Conservation (phyloP, 352 stramenopile species). For the Aphanomyces astaci region DNA sequence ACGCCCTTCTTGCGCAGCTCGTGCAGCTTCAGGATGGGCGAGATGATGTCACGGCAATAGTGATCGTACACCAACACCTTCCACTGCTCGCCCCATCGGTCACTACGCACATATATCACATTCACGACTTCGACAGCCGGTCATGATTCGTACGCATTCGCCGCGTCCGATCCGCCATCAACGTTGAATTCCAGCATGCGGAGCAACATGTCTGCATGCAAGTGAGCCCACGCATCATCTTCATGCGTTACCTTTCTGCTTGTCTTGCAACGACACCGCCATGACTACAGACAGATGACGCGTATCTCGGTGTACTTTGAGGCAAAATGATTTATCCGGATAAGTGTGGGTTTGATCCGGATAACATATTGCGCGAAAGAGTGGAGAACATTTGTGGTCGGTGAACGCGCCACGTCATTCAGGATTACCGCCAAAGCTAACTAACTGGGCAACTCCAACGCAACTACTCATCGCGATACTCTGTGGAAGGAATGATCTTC, state of each 20-base stretch:
- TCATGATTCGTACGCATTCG: slow-evolving; percentile 31
- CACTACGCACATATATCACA: slow-evolving; percentile 27
- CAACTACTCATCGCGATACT: too few relatives aligned
- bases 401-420: too few relatives aligned
- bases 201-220: slow-evolving; percentile 56
- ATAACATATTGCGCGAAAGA: too few relatives aligned
- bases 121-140: neutral
- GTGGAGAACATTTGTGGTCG: too few relatives aligned
- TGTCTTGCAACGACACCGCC: slow-evolving; percentile 43
- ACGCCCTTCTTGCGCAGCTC: slow-evolving; percentile 94
- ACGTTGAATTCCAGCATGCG: slow-evolving; percentile 83
- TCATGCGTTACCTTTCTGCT: slow-evolving; percentile 64
- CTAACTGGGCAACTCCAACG: too few relatives aligned
- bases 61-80: slow-evolving; percentile 98
- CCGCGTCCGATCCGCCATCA: slow-evolving; percentile 39
- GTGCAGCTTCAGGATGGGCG: slow-evolving; percentile 95
- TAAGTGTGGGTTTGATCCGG: neutral
- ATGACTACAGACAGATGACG: neutral
- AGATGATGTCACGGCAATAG: slow-evolving; percentile 95
- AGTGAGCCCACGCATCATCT: neutral
- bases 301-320: neutral
- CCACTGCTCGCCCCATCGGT: slow-evolving; percentile 80
- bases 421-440: too few relatives aligned
- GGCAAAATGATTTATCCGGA: neutral
- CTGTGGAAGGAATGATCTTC: slow-evolving; percentile 5